A percentile compares a stretch with the other conserved stretches of the same genome.
These are phyloP conservation scores for Tulasnella sp. DNA, from an alignment of 768 basidiomycete species.

Conservation along the genomic window DNA sequence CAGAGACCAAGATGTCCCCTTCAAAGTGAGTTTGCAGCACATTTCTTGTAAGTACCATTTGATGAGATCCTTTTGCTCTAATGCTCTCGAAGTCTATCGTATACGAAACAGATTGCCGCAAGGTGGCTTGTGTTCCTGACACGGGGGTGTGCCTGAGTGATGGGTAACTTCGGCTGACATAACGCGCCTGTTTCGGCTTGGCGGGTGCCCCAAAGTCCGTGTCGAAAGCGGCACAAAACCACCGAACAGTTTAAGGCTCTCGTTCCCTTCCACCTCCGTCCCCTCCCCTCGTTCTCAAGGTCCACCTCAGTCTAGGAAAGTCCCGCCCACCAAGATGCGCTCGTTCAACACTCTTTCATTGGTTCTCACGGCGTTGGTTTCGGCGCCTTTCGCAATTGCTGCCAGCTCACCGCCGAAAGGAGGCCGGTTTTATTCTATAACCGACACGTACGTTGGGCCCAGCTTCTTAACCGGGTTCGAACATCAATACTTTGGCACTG, in stretches of 20 bases:
- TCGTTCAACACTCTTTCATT: background rate
- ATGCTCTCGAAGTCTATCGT: too few species aligned
- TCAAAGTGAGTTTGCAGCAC: too few species aligned
- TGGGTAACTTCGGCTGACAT: background rate
- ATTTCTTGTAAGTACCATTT: too few species aligned
- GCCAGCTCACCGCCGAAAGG: conserved; percentile 13
- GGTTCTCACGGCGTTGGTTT: background rate
- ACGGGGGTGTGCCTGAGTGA: background rate
- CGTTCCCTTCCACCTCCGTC: background rate
- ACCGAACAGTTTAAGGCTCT: background rate
- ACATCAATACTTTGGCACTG: conserved; percentile 7
- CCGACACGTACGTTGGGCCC: conserved; percentile 23
- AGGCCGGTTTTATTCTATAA: background rate
- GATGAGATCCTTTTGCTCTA: too few species aligned
- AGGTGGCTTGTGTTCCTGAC: background rate
- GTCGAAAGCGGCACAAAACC: background rate
- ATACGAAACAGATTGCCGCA: background rate
- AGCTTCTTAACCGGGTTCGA: conserved; percentile 20
- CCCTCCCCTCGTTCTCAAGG: too few species aligned
- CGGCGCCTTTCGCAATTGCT: background rate
- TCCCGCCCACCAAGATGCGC: background rate
- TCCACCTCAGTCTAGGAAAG: background rate
- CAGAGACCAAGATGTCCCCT: too few species aligned
- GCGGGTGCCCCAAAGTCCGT: background rate
- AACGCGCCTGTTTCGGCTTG: background rate